Evolutionary conservation across 2,329 filamentous ascomycete genomes (phyloP).

Genomic region (Diaporthe sp.): DNA sequence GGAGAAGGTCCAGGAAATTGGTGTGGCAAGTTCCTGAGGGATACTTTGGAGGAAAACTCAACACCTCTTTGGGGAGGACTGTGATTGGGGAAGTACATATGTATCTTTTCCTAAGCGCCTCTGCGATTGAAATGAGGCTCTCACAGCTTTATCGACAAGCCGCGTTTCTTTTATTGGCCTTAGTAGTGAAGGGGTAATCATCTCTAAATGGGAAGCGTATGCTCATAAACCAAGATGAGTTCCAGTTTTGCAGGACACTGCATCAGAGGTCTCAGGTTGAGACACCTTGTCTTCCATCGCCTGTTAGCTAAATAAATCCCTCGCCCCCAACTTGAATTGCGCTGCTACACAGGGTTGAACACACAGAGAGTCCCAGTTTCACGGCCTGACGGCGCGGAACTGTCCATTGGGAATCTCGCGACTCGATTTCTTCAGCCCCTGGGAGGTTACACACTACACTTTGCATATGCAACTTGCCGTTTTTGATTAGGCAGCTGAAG

Average conservation of each 20-base stretch:
- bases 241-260: neutral
- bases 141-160: neutral
- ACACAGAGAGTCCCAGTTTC: neutral
- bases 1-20: neutral
- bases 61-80: neutral
- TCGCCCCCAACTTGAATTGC: no score
- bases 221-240: neutral
- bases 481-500: neutral
- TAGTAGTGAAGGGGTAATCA: neutral
- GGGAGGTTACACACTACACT: neutral
- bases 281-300: neutral
- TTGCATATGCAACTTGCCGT: neutral
- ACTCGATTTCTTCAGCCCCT: neutral
- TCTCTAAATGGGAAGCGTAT: neutral
- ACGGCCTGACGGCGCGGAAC: neutral
- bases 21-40: neutral
- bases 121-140: neutral
- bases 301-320: no score
- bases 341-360: no score
- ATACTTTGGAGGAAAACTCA: rapidly evolving
- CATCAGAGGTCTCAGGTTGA: neutral
- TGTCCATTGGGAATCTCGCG: neutral
- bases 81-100: neutral
- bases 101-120: neutral
- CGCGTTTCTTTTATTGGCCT: neutral